These are phyloP conservation scores for Schizothecium vesticola DNA, from an alignment of 495 filamentous ascomycete genomes.

Conservation along the genomic window DNA sequence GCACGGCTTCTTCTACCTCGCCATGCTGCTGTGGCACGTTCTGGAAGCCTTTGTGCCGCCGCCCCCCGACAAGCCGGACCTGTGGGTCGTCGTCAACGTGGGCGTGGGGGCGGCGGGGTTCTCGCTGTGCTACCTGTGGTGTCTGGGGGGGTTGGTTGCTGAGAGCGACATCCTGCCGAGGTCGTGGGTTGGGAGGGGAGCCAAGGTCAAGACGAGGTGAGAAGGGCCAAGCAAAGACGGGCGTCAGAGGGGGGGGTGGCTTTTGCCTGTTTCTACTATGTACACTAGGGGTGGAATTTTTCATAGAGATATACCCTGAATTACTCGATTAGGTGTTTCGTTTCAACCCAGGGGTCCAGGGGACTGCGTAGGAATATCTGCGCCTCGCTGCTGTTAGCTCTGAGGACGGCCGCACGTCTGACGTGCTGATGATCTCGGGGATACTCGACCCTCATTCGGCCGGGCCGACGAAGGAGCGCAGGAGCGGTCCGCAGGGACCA, in stretches of 20 bases:
- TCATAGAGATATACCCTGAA: background rate
- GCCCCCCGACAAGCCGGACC: slow-evolving; percentile 73
- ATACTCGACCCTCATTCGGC: background rate
- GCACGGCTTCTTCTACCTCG: slow-evolving; percentile 68
- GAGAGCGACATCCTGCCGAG: slow-evolving; percentile 47
- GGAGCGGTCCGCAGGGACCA: background rate
- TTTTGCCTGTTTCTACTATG: background rate
- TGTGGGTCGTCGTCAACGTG: slow-evolving; percentile 90
- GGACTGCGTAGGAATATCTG: background rate
- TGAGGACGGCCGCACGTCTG: background rate
- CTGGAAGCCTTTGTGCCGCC: slow-evolving; percentile 60
- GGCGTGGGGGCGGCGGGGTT: slow-evolving; percentile 81
- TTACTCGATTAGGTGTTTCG: background rate
- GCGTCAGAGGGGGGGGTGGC: background rate
- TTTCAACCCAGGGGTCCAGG: background rate
- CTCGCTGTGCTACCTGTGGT: slow-evolving; percentile 85
- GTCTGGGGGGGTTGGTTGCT: slow-evolving; percentile 61
- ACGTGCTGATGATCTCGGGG: background rate
- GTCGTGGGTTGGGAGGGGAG: slow-evolving; percentile 20
- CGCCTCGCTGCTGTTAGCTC: background rate
- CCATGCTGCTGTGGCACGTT: slow-evolving; percentile 75
- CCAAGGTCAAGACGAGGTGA: slow-evolving; percentile 39
- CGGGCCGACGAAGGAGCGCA: background rate
- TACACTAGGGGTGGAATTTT: background rate
- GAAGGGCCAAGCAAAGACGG: background rate